phyloP scores from a whole-genome alignment of 225 moss, liverwort and hornwort species.

The Physcomitrium patens region DNA sequence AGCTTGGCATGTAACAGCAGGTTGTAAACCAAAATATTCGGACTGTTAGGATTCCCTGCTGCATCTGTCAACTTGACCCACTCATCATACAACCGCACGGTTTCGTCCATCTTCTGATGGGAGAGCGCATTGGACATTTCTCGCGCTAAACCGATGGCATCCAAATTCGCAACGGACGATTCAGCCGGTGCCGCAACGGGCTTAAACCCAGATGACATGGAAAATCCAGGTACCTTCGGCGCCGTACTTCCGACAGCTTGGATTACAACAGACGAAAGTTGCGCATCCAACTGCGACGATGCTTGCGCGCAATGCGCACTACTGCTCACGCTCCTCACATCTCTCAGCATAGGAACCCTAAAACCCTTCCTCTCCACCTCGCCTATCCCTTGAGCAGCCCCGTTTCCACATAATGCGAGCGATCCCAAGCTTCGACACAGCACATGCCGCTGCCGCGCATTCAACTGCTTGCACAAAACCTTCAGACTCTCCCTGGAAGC shows the following conservation, averaged over 20 bases:
- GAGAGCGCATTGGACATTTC: constrained; percentile 84
- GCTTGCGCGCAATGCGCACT: constrained; percentile 46
- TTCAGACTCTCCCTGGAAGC: constrained; percentile 49
- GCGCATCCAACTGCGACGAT: constrained; percentile 62
- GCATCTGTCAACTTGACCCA: constrained; percentile 76
- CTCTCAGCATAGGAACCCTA: constrained; percentile 8
- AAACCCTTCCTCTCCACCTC: constrained; percentile 18
- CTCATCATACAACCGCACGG: constrained; percentile 84
- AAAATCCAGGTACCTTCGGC: constrained; percentile 57
- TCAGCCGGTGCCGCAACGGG: constrained; percentile 39
- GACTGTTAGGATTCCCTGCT: constrained; percentile 62
- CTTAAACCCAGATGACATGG: constrained; percentile 56
- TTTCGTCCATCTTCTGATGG: constrained; percentile 82
- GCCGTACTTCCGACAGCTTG: constrained; percentile 51
- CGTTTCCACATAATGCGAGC: constrained; percentile 21
- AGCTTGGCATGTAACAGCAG: constrained; percentile 91
- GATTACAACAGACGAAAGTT: constrained; percentile 61
- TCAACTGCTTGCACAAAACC: constrained; percentile 44
- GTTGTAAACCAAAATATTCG: constrained; percentile 76
- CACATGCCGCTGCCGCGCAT: constrained; percentile 32
- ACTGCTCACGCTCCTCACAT: constrained; percentile 47
- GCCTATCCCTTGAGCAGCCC: neutral
- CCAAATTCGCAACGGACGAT: constrained; percentile 53
- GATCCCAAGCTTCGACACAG: constrained; percentile 26
- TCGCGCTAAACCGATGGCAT: constrained; percentile 54